Base-by-base conservation (phyloP, 2,329 filamentous ascomycete species). In the Pyricularia sp. region DNA sequence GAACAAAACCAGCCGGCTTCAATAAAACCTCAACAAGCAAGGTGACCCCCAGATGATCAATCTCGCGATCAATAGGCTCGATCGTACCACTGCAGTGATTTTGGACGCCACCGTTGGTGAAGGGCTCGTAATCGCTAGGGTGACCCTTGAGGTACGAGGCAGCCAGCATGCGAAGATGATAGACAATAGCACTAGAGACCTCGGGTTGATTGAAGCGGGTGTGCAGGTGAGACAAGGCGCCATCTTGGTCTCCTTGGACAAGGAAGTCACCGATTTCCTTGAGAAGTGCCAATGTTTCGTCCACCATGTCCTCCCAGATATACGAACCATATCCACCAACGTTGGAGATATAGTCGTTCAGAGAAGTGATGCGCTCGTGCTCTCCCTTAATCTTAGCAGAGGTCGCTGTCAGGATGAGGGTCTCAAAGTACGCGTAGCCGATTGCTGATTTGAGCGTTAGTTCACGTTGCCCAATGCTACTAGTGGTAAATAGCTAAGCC, bases 341-440 rank as follows among this genome's bases (percentile, higher is more conserved):
- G 33, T 81, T 83, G 68, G 85, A 82, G 68, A 97, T 82, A 67
- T 90, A 82, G 67, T 86, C 84, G 72, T 86, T 88, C 69, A 96
- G 80, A 31, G 84, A 87, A 67, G 82, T 84, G 64, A 97, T 81
- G 44, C 93, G 88, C 28, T 82, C 81, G 65, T 86, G 79, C 76
- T 97, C 93, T 69, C 82, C 82, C 44, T 87, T 81, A 66, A 96
- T 80, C 69, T 86, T 84, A 68, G 79, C 78, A 65, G 79, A 78
- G 73, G 91, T 86, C 70, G 85, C 86, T 61, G 83, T 78, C 68
- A 85, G 84, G 70, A 93, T 81, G 65, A 97, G 82, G 60, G 86
- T 88, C 76, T 99, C 94, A 73, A 96, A 96, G 76, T 97, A 97
- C 68, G 87, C 88, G 75, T 96, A 99, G 28, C 88, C 92, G 73